Percentiles rank a stretch among this genome's conserved stretches.
These are phyloP conservation scores for Dendrobium chrysotoxum DNA, from an alignment of 106 monocot genomes.

Conservation along the genomic window DNA sequence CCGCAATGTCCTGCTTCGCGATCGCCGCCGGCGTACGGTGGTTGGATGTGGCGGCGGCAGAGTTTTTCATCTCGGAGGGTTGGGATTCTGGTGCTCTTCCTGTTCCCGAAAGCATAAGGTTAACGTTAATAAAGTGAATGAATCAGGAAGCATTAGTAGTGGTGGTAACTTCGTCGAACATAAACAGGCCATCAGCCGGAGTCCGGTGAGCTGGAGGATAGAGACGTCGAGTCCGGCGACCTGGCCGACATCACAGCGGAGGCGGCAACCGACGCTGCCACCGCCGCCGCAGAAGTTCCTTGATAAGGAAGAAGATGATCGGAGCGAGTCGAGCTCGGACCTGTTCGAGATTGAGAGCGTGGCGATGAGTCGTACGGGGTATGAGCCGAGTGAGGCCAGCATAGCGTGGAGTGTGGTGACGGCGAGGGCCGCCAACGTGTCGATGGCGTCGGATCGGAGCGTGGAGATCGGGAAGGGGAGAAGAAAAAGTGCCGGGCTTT, in stretches of 20 bases:
- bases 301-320: constrained; percentile 14
- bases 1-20: constrained; percentile 22
- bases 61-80: too few species aligned
- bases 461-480: neutral
- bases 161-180: neutral
- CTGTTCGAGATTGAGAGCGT: constrained; percentile 74
- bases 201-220: constrained; percentile 1
- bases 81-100: constrained; percentile 19
- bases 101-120: constrained; percentile 23
- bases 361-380: constrained; percentile 16
- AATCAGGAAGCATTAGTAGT: too few species aligned
- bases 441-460: constrained; percentile 19
- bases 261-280: neutral
- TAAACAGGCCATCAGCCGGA: neutral
- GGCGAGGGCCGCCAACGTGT: constrained; percentile 42
- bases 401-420: constrained; percentile 65
- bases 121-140: constrained; percentile 10
- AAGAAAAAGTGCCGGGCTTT: neutral
- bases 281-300: neutral
- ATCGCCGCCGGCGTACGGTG: neutral
- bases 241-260: neutral
- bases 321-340: constrained; percentile 68
- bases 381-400: constrained; percentile 74
- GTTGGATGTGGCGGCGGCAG: neutral
- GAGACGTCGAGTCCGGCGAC: neutral